Conservation (phyloP, 2,329 filamentous ascomycete species). For the Alternaria rosae region DNA sequence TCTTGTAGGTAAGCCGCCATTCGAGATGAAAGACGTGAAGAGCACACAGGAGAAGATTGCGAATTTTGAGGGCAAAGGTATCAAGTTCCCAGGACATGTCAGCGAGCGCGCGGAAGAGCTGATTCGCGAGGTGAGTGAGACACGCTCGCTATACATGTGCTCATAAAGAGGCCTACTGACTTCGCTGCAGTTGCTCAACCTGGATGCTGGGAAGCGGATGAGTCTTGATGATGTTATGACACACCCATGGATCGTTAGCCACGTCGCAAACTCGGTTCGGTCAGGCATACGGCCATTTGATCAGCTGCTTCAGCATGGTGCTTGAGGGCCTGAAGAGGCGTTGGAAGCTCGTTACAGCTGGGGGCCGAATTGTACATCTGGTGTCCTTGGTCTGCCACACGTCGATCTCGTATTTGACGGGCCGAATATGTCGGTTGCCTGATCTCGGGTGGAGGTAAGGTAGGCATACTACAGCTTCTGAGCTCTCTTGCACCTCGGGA, state of each 20-base stretch:
- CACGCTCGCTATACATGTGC: background rate
- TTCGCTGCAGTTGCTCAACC: conserved; percentile 24
- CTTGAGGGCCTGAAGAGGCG: background rate
- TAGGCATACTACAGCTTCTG: background rate
- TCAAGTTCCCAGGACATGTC: conserved; percentile 86
- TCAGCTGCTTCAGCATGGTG: conserved; percentile 3
- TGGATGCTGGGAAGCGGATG: conserved; percentile 88
- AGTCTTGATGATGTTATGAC: conserved; percentile 81
- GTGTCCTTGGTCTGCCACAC: background rate
- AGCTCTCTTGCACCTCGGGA: background rate
- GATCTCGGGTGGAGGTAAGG: background rate
- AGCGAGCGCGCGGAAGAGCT: conserved; percentile 85
- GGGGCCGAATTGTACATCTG: background rate
- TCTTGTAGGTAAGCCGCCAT: conserved; percentile 88
- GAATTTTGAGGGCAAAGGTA: conserved; percentile 72
- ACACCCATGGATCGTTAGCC: conserved; percentile 91
- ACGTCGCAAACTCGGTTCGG: conserved; percentile 48
- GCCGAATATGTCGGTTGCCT: background rate
- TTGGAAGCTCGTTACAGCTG: background rate
- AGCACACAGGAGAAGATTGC: conserved; percentile 83
- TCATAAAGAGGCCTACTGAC: background rate
- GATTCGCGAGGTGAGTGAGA: conserved; percentile 58
- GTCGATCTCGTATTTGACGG: background rate
- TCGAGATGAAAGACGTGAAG: conserved; percentile 83
- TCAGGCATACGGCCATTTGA: conserved; percentile 6